Percentiles rank a stretch among this genome's conserved stretches.
These are phyloP conservation scores for Paracamarosporium sp. DNA, from an alignment of 2,329 filamentous ascomycete genomes.

Conservation along the genomic window DNA sequence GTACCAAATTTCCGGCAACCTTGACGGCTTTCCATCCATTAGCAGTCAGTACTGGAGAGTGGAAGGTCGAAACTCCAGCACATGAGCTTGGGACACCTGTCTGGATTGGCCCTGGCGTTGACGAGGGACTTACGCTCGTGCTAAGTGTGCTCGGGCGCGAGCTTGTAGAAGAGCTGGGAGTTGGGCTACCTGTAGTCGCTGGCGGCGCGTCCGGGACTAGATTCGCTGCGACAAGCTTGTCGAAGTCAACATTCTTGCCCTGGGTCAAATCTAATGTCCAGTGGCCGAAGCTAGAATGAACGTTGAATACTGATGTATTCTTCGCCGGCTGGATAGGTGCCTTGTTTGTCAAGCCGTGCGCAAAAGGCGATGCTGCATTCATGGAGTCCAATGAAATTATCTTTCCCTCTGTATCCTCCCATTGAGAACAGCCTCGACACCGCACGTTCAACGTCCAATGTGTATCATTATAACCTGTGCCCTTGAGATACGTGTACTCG, in stretches of 20 bases:
- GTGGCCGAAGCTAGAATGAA: constrained; percentile 34
- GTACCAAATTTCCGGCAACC: constrained; percentile 47
- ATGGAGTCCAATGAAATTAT: constrained; percentile 22
- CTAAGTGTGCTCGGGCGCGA: constrained; percentile 21
- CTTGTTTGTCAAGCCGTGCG: constrained; percentile 28
- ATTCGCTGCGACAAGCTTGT: constrained; percentile 31
- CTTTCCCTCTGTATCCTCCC: constrained; percentile 35
- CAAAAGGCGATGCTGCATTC: constrained; percentile 29
- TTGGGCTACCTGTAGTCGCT: constrained; percentile 4
- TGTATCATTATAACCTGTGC: constrained; percentile 38
- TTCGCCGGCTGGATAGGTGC: constrained; percentile 33
- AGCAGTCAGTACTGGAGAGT: constrained; percentile 24
- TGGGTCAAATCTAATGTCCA: constrained; percentile 33
- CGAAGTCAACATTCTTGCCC: constrained; percentile 33
- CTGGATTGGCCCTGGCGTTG: constrained; percentile 19
- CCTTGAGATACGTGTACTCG: constrained; percentile 39
- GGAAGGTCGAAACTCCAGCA: constrained; percentile 23
- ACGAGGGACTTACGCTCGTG: constrained; percentile 15
- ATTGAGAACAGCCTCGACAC: constrained; percentile 39
- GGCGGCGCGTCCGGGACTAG: constrained; percentile 23
- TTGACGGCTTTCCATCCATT: constrained; percentile 42
- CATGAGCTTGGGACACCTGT: constrained; percentile 30
- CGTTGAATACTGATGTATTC: constrained; percentile 39
- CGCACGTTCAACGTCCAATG: constrained; percentile 41
- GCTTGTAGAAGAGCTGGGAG: constrained; percentile 16